These are phyloP conservation scores for Stachybotrys echinatus DNA, from an alignment of 2,329 filamentous ascomycete genomes.

Conservation along the genomic window DNA sequence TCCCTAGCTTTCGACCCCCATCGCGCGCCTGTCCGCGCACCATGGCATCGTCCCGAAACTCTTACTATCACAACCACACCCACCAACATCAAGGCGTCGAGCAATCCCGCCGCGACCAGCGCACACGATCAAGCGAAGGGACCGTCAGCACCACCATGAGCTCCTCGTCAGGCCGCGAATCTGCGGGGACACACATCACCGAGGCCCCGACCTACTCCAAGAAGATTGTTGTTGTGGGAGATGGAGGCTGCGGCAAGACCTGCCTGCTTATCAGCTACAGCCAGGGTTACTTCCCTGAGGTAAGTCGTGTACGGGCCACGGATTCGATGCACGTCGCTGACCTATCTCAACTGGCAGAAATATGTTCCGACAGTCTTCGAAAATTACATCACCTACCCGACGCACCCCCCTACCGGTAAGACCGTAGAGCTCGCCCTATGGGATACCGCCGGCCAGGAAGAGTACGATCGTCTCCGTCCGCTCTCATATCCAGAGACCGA, in stretches of 20 bases:
- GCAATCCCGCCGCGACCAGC: conserved; percentile 40
- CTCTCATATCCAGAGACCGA: conserved; percentile 98
- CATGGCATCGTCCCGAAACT: conserved; percentile 30
- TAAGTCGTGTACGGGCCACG: conserved; percentile 33
- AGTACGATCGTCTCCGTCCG: conserved; percentile 93
- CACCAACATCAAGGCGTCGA: conserved; percentile 35
- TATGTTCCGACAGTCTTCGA: conserved; percentile 99
- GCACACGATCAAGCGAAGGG: conserved; percentile 75
- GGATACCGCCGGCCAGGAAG: conserved; percentile 98
- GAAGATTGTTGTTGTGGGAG: conserved; percentile 98
- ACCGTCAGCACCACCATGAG: conserved; percentile 84
- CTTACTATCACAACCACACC: conserved; percentile 47
- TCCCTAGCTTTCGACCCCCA: no score
- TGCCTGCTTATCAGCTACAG: conserved; percentile 98
- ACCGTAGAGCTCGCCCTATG: conserved; percentile 94
- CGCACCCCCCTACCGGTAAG: conserved; percentile 82
- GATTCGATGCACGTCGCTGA: neutral
- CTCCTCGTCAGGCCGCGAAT: conserved; percentile 68
- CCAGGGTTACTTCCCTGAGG: conserved; percentile 98
- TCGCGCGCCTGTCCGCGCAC: neutral
- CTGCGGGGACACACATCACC: conserved; percentile 77
- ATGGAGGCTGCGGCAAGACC: conserved; percentile 97
- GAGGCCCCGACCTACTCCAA: conserved; percentile 93
- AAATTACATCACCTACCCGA: conserved; percentile 98
- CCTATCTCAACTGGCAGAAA: conserved; percentile 59